Base-by-base conservation (phyloP, 2,329 filamentous ascomycete species). In the Phoma sp. region DNA sequence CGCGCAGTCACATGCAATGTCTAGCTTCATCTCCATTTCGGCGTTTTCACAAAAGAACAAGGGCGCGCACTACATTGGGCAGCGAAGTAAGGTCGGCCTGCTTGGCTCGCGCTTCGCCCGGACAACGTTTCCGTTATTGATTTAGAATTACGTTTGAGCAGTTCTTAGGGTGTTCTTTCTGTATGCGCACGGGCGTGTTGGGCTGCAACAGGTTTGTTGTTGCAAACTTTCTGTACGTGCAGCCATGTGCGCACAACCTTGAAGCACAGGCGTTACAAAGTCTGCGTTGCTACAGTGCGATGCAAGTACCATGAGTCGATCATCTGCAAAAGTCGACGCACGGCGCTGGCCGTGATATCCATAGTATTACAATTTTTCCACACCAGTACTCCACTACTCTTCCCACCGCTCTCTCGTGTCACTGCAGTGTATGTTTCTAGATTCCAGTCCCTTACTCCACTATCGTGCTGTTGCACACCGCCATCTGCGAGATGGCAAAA, bases 11-110 rank as follows among this genome's bases (percentile, higher is more conserved):
- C 45, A 54, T 54, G 51, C 51, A 25, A 43, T 42, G 26, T 39
- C 20, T 45, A 49, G 46, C 45, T 49, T 54, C 33, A 43, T 65
- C 56, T 55, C 42, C 49, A 29, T 50, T 53, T 62, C 59, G 64
- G 60, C 59, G 56, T 65, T 63, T 39, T 53, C 34, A 49, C 42
- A 49, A 45, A 48, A 48, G 51, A 53, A 30, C 33, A 45, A 39
- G 45, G 47, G 45, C 39, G 48, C 42, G 52, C 47, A 17, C 42
- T 2, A 47, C 43, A 42, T 54, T 51, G 48, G 58, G 47, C 42
- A 20, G 49, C 46, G 40, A 56, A 56, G 50, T 51, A 58, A 57
- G 56, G 60, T 55, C 61, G 47, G 62, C 59, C 60, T 65, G 54
- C 38, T 43, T 49, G 23, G 43, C 14, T 33, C 23, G 32, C 47